A percentile compares a stretch with the other conserved stretches of the same genome.
These are phyloP conservation scores for Candida smagusa DNA, from an alignment of 1,139 yeast genomes.

Conservation along the genomic window DNA sequence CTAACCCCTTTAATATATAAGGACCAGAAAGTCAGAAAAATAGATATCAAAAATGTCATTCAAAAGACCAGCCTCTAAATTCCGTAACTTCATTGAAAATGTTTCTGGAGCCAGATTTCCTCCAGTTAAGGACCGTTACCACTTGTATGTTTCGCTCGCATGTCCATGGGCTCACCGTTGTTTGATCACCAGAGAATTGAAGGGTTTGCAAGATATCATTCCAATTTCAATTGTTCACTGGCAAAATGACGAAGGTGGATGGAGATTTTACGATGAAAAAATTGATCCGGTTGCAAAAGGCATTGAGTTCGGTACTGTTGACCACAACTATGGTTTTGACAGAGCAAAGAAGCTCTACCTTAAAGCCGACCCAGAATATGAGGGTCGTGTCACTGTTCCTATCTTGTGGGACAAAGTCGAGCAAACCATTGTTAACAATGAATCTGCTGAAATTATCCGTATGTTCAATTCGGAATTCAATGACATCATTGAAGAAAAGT, in stretches of 20 bases:
- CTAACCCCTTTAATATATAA: no score
- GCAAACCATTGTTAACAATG: slow-evolving; percentile 83
- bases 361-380: slow-evolving; percentile 71
- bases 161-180: slow-evolving; percentile 98
- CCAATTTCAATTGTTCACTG: slow-evolving; percentile 82
- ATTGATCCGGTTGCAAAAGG: slow-evolving; percentile 19
- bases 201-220: slow-evolving; percentile 65
- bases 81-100: slow-evolving; percentile 57
- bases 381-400: slow-evolving; percentile 87
- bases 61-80: slow-evolving; percentile 45
- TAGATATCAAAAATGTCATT: slow-evolving; percentile 19
- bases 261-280: slow-evolving; percentile 61
- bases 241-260: slow-evolving; percentile 80
- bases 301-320: slow-evolving; percentile 56
- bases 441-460: slow-evolving; percentile 83
- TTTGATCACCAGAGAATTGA: slow-evolving; percentile 68
- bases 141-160: slow-evolving; percentile 80
- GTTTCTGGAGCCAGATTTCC: slow-evolving; percentile 56
- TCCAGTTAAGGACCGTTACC: slow-evolving; percentile 80
- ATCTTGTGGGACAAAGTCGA: slow-evolving; percentile 86
- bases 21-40: neutral
- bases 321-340: slow-evolving; percentile 56
- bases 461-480: slow-evolving; percentile 75
- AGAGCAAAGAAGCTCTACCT: slow-evolving; percentile 70
- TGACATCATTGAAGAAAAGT: slow-evolving; percentile 29